Conservation (phyloP, 495 filamentous ascomycete genomes). For the Talaromyces stipitatus region DNA sequence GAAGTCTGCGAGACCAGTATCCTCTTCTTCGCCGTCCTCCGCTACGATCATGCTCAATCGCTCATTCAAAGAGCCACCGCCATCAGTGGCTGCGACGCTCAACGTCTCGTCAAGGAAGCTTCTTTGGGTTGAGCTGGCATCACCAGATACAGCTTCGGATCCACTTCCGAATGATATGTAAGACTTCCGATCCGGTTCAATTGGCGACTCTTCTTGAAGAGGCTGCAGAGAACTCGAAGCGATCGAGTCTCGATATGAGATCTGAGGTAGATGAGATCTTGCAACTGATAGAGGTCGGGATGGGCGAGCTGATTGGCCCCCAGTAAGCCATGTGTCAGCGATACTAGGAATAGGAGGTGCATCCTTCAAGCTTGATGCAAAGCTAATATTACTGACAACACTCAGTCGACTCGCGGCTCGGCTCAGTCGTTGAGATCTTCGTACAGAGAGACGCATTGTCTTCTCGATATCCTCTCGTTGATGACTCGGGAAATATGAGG, state of each 20-base stretch:
- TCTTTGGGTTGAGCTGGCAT: slow-evolving; percentile 55
- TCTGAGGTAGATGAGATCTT: slow-evolving; percentile 48
- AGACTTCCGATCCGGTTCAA: slow-evolving; percentile 86
- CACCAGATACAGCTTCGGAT: slow-evolving; percentile 65
- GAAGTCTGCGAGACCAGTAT: slow-evolving; percentile 72
- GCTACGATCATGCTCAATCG: slow-evolving; percentile 52
- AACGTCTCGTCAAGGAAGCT: slow-evolving; percentile 82
- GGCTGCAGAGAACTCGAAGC: slow-evolving; percentile 82
- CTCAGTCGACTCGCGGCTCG: slow-evolving; percentile 85
- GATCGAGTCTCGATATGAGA: slow-evolving; percentile 73
- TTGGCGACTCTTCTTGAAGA: slow-evolving; percentile 84
- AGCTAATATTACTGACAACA: slow-evolving; percentile 88
- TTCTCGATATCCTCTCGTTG: slow-evolving; percentile 86
- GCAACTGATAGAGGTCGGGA: slow-evolving; percentile 57
- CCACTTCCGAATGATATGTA: slow-evolving; percentile 92
- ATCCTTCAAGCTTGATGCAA: slow-evolving; percentile 76
- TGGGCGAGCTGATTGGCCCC: slow-evolving; percentile 29
- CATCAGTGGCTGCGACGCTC: slow-evolving; percentile 57
- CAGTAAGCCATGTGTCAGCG: slow-evolving; percentile 82
- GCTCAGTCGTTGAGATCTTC: slow-evolving; percentile 83
- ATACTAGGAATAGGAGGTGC: slow-evolving; percentile 92
- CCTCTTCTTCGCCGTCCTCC: slow-evolving; percentile 80
- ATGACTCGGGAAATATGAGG: slow-evolving; percentile 95
- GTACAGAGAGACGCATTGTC: slow-evolving; percentile 83
- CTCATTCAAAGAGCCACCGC: slow-evolving; percentile 62